phyloP scores from a whole-genome alignment of 2,329 filamentous ascomycete species.

The Lasiodiplodia theobromae region DNA sequence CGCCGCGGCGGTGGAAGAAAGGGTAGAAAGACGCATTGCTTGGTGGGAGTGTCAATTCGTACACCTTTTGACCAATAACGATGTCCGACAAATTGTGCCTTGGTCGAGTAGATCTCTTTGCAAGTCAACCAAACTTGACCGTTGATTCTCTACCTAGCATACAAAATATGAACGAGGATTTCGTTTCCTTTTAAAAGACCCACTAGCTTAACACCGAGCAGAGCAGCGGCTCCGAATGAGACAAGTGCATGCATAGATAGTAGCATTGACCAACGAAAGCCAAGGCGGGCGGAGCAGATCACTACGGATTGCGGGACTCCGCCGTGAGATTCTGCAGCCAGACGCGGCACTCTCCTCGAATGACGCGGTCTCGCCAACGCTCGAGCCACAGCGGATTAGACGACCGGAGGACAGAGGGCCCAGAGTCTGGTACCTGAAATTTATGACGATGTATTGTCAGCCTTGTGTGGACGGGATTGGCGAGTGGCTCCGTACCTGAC shows the following conservation, averaged over 20 bases:
- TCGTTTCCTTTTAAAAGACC: background rate
- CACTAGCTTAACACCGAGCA: background rate
- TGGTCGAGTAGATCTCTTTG: background rate
- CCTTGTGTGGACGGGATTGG: background rate
- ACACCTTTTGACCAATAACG: background rate
- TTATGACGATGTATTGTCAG: background rate
- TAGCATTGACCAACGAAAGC: constrained; percentile 17
- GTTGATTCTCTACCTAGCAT: background rate
- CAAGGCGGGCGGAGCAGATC: constrained; percentile 18
- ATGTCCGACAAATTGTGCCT: background rate
- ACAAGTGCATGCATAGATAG: constrained; percentile 19
- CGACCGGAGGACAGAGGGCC: background rate
- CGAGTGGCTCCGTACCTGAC: background rate
- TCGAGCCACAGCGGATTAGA: background rate
- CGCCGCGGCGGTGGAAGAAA: background rate
- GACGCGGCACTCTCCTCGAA: background rate
- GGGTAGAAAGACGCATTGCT: constrained; percentile 18
- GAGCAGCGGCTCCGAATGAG: background rate
- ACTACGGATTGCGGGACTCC: background rate
- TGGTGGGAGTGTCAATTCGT: background rate
- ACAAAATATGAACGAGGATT: background rate
- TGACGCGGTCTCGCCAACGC: background rate
- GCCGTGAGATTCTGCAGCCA: background rate
- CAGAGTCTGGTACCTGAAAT: constrained; percentile 1
- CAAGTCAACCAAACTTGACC: background rate